Evolutionary conservation across 129 eudicot genomes (phyloP).

Genomic region (Calendula officinalis): DNA sequence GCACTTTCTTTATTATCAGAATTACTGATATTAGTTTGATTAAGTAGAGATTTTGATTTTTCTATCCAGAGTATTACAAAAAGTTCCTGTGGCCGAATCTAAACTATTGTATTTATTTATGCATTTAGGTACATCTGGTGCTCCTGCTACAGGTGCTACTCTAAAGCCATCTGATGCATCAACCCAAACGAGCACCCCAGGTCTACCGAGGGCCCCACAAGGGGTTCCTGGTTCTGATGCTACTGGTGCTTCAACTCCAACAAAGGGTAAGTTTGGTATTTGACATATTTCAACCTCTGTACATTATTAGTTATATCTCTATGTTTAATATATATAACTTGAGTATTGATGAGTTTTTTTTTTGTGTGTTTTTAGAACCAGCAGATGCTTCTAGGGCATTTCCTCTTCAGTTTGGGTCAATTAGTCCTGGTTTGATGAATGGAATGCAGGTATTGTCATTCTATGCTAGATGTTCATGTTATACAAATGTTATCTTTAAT

Average conservation of each 20-base stretch:
- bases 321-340: too few relatives aligned
- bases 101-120: conserved; percentile 5
- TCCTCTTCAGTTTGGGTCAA: conserved; percentile 79
- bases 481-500: too few relatives aligned
- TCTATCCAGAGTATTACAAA: too few relatives aligned
- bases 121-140: conserved; percentile 40
- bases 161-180: conserved; percentile 37
- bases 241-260: neutral
- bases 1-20: too few relatives aligned
- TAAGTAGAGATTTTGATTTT: too few relatives aligned
- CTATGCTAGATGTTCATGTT: neutral
- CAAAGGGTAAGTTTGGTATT: conserved; percentile 44
- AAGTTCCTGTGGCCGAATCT: too few relatives aligned
- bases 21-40: too few relatives aligned
- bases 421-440: conserved; percentile 62
- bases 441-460: conserved; percentile 63
- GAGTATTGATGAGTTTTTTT: neutral
- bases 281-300: neutral
- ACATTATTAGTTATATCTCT: too few relatives aligned
- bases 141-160: conserved; percentile 29
- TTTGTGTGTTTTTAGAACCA: conserved; percentile 30
- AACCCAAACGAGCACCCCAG: conserved; percentile 39
- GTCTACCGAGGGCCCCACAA: conserved; percentile 55
- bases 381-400: conserved; percentile 58
- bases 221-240: conserved; percentile 38